Evolutionary conservation across 2,329 filamentous ascomycete species (phyloP).

Genomic region (Metarhizium guizhouense): DNA sequence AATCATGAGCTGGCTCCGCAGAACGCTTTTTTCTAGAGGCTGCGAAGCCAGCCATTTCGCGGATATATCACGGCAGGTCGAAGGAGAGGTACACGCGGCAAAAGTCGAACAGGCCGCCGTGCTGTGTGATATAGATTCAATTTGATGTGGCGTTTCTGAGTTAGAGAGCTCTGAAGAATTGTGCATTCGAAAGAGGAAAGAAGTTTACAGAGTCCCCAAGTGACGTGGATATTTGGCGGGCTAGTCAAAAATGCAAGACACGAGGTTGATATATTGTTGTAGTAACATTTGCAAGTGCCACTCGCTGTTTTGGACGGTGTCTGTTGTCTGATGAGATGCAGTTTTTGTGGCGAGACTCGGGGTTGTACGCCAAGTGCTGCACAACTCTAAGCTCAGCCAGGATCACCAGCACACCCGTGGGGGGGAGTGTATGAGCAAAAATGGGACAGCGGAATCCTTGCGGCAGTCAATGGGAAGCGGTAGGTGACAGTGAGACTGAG

Average conservation of each 20-base stretch:
- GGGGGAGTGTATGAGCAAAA: neutral
- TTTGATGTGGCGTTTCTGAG: neutral
- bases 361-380: neutral
- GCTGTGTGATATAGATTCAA: neutral
- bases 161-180: neutral
- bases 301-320: neutral
- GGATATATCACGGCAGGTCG: neutral
- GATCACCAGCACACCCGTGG: neutral
- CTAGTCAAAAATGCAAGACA: neutral
- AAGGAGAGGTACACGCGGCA: neutral
- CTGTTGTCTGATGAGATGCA: neutral
- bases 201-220: neutral
- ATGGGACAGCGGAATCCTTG: neutral
- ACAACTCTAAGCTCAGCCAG: neutral
- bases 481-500: neutral
- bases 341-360: neutral
- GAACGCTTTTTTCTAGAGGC: conserved; percentile 1
- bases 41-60: conserved; percentile 4
- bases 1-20: conserved; percentile 2
- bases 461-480: neutral
- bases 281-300: neutral
- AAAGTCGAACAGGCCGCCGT: neutral
- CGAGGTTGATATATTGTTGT: neutral
- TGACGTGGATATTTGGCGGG: neutral
- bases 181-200: neutral